Evolutionary conservation across 2,329 filamentous ascomycete species (phyloP), one percentile per base, ranked within the genome.

Genomic region (Aspergillus ochraceoroseus): DNA sequence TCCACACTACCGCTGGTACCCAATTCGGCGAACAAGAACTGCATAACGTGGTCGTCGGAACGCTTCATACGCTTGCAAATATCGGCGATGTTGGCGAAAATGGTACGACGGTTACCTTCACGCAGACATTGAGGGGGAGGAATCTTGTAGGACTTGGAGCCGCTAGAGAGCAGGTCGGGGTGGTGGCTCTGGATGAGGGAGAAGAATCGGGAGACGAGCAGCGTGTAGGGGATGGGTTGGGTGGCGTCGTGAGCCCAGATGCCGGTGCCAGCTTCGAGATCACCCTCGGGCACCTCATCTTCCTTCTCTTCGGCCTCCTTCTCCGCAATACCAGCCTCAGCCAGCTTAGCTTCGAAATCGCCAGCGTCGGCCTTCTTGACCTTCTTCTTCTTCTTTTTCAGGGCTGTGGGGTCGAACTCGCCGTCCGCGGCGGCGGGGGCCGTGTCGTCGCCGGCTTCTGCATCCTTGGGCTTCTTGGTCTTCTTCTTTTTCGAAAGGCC

Each of bases 91-190:
- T 98, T 98, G 75, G 90, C 92, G 62, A 98, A 98, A 62, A 98
- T 95, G 49, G 92, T 98, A 83, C 94, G 94, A 80, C 95, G 94
- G 82, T 98, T 98, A 67, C 92, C 92, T 88, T 98, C 92, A 73
- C 92, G 89, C 63, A 96, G 81, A 73, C 92, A 96, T 75, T 98
- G 92, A 35, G 92, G 92, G 38, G 92, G 92, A 37, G 92, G 92
- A 56, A 98, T 98, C 81, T 96, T 96, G 81, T 96, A 98, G 70
- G 85, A 94, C 77, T 88, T 92, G 61, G 82, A 81, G 53, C 87
- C 87, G 65, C 82, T 86, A 49, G 86, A 84, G 51, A 90, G 83
- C 61, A 96, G 84, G 66, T 98, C 92, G 57, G 92, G 92, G 75
- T 98, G 94, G 76, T 94, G 89, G 70, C 90, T 86, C 68, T 92